These are phyloP conservation scores for Tylopilus cervinicoccineus DNA, from an alignment of 768 basidiomycete species.

Conservation along the genomic window DNA sequence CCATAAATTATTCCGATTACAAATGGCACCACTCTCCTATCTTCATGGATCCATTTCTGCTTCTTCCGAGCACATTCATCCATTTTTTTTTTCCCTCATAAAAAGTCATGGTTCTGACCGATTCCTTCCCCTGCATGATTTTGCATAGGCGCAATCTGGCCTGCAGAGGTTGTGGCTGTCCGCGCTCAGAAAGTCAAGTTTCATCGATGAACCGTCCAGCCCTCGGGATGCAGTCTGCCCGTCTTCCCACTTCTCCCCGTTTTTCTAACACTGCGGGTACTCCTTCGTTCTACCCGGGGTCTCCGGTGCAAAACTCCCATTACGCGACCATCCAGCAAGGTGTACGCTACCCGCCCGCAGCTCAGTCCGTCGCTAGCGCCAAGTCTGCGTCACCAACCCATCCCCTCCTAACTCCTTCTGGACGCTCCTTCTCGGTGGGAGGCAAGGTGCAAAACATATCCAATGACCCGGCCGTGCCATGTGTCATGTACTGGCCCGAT, in stretches of 20 bases:
- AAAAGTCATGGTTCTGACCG: slow-evolving; percentile 39
- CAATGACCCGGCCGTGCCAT: slow-evolving; percentile 63
- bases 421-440: slow-evolving; percentile 69
- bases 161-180: slow-evolving; percentile 75
- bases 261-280: slow-evolving; percentile 18
- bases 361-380: slow-evolving; percentile 15
- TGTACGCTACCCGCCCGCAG: slow-evolving; percentile 26
- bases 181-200: slow-evolving; percentile 40
- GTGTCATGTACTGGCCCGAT: slow-evolving; percentile 89
- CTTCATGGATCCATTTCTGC: slow-evolving; percentile 11
- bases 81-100: not conserved
- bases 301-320: slow-evolving; percentile 26
- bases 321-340: slow-evolving; percentile 24
- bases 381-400: slow-evolving; percentile 48
- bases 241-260: slow-evolving; percentile 25
- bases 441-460: slow-evolving; percentile 81
- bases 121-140: slow-evolving; percentile 47
- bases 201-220: slow-evolving; percentile 31
- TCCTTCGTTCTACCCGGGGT: slow-evolving; percentile 12
- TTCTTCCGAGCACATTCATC: not conserved
- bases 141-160: slow-evolving; percentile 66
- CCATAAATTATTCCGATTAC: slow-evolving; percentile 21
- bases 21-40: slow-evolving; percentile 29
- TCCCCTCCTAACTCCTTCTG: slow-evolving; percentile 79
- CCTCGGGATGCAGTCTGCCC: slow-evolving; percentile 19